Conservation (phyloP, 129 eudicot genomes). For the Chrysanthemum lavandulifolium region DNA sequence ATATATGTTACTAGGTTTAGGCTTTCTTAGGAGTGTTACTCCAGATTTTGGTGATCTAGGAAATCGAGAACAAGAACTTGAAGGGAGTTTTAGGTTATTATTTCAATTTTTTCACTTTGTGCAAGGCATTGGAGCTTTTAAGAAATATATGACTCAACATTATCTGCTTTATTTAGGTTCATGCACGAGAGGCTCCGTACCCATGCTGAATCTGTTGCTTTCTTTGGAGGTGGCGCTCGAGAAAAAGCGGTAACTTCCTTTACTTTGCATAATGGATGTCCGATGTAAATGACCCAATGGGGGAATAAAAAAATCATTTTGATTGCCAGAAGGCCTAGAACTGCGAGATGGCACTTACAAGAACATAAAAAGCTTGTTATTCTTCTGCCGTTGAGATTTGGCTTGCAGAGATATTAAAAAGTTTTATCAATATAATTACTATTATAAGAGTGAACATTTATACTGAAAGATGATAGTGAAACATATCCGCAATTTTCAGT, state of each 20-base stretch:
- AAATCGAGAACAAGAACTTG: slow-evolving; percentile 85
- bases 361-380: too few species aligned
- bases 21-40: slow-evolving; percentile 81
- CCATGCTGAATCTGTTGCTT: slow-evolving; percentile 99
- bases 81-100: slow-evolving; percentile 89
- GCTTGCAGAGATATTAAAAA: too few species aligned
- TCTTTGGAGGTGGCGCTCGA: slow-evolving; percentile 97
- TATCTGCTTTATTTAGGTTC: slow-evolving; percentile 46
- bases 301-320: too few species aligned
- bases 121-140: slow-evolving; percentile 2
- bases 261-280: not conserved
- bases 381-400: too few species aligned
- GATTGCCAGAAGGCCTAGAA: too few species aligned
- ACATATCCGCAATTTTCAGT: not conserved
- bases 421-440: too few species aligned
- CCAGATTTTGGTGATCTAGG: slow-evolving; percentile 92
- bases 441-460: too few species aligned
- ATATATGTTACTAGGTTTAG: slow-evolving; percentile 90
- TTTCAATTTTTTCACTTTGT: not conserved
- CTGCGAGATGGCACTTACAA: too few species aligned
- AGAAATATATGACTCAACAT: slow-evolving; percentile 19
- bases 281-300: not conserved
- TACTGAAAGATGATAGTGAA: too few species aligned
- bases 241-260: slow-evolving; percentile 71
- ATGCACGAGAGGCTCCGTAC: slow-evolving; percentile 98